phyloP scores from a whole-genome alignment of 805 yeast species.

The Tetrapisispora fleetii region DNA sequence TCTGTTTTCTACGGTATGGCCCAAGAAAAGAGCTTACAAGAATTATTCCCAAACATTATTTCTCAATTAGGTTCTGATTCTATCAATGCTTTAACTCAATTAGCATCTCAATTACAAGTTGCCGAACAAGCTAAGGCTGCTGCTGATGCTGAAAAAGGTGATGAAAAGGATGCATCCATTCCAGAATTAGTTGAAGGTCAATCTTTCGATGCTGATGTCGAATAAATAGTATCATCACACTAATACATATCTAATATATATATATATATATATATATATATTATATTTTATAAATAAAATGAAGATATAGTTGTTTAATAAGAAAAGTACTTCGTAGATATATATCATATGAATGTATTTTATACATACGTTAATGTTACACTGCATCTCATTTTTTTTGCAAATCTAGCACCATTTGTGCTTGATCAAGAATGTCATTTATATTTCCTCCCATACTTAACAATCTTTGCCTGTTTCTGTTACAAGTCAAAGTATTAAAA shows the following conservation, averaged over 20 bases:
- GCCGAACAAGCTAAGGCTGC: conserved; percentile 41
- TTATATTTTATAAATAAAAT: neutral
- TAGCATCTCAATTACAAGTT: conserved; percentile 80
- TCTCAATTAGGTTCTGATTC: conserved; percentile 95
- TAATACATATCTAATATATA: neutral
- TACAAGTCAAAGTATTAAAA: conserved; percentile 63
- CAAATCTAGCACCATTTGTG: neutral
- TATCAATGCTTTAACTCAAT: conserved; percentile 75
- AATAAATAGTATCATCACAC: conserved; percentile 10
- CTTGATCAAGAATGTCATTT: conserved; percentile 18
- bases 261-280: neutral
- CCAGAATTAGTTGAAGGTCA: conserved; percentile 39
- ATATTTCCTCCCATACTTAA: conserved; percentile 27
- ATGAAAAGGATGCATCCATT: conserved; percentile 53
- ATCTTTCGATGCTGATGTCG: conserved; percentile 33
- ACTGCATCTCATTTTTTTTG: neutral
- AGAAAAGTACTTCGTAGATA: neutral
- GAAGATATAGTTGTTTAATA: neutral
- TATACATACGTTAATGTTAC: neutral
- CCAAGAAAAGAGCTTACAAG: conserved; percentile 85
- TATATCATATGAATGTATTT: neutral
- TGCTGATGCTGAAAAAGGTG: conserved; percentile 38
- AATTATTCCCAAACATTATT: conserved; percentile 87
- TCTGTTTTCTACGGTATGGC: conserved; percentile 92
- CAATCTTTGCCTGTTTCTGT: conserved; percentile 51